A percentile compares a stretch with the other conserved stretches of the same genome.
phyloP scores from a whole-genome alignment of 306 rosid species.

The Prunus kanzakura region DNA sequence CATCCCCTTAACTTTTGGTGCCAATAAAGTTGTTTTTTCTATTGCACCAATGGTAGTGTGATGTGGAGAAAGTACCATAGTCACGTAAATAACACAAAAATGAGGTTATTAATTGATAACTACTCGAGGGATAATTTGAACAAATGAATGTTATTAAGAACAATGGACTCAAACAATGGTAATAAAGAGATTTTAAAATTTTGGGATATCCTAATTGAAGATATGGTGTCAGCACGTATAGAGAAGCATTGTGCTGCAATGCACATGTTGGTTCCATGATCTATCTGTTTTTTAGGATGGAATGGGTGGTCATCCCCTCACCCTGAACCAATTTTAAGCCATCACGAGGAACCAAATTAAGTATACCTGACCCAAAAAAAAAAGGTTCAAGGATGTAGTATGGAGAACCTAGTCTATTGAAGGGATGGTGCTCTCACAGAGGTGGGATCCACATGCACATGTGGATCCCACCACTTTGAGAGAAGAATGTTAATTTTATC shows the following conservation, averaged over 20 bases:
- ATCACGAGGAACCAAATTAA: neutral
- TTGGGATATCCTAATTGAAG: neutral
- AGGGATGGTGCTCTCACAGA: neutral
- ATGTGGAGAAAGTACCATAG: conserved; percentile 6
- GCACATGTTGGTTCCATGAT: neutral
- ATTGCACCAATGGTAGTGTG: conserved; percentile 15
- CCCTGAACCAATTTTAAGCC: neutral
- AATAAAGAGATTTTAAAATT: neutral
- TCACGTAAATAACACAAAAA: neutral
- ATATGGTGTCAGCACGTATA: neutral
- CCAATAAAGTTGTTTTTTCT: conserved; percentile 7
- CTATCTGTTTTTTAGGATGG: neutral
- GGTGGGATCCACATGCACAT: neutral
- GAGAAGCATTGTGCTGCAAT: neutral
- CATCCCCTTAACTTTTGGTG: conserved; percentile 25
- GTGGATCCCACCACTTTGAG: neutral
- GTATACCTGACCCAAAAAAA: no score
- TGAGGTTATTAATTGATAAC: conserved; percentile 13
- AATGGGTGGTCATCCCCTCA: neutral
- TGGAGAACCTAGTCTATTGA: neutral
- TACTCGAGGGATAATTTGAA: neutral
- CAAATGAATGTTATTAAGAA: neutral
- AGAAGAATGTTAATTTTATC: no score
- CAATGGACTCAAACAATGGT: neutral
- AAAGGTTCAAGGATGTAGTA: no score